Percentiles rank a stretch among this genome's conserved stretches.
Conservation (phyloP, 2,329 filamentous ascomycete species). For the Arthroderma uncinatum region DNA sequence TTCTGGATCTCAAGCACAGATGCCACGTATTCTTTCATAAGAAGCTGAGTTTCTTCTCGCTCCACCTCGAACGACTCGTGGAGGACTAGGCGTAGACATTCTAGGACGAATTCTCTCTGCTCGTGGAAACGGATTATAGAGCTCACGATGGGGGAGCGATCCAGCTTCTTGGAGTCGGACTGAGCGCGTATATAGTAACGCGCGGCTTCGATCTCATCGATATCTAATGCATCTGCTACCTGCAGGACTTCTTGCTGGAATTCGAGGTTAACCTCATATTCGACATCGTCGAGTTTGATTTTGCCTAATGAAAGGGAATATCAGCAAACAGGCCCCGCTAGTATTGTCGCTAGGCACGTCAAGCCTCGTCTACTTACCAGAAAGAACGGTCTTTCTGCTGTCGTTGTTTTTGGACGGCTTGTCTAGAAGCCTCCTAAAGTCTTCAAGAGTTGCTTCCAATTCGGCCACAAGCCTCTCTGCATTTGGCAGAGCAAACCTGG, state of each 20-base stretch:
- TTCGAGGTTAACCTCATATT: slow-evolving; percentile 72
- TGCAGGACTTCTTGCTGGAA: slow-evolving; percentile 75
- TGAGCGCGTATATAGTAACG: slow-evolving; percentile 63
- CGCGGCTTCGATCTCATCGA: slow-evolving; percentile 81
- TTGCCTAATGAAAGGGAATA: slow-evolving; percentile 48
- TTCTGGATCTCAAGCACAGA: slow-evolving; percentile 49
- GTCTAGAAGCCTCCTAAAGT: slow-evolving; percentile 61
- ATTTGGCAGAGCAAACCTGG: slow-evolving; percentile 58
- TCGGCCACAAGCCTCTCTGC: slow-evolving; percentile 56
- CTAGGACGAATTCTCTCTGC: slow-evolving; percentile 68
- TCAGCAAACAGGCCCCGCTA: background rate
- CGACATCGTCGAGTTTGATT: slow-evolving; percentile 57
- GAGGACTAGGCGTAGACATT: slow-evolving; percentile 70
- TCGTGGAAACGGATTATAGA: slow-evolving; percentile 83
- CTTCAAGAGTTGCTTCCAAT: slow-evolving; percentile 55
- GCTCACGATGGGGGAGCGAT: slow-evolving; percentile 62
- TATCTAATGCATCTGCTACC: slow-evolving; percentile 74
- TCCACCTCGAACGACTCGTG: slow-evolving; percentile 56
- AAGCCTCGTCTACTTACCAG: slow-evolving; percentile 40
- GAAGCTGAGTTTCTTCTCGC: slow-evolving; percentile 42
- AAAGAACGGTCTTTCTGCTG: slow-evolving; percentile 60
- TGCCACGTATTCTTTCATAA: slow-evolving; percentile 46
- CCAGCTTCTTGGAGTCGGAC: slow-evolving; percentile 55
- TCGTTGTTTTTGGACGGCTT: slow-evolving; percentile 62
- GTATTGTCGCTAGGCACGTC: background rate